Base-by-base conservation (phyloP, 1,284 basidiomycete genomes). In the Cryptococcus sp. region DNA sequence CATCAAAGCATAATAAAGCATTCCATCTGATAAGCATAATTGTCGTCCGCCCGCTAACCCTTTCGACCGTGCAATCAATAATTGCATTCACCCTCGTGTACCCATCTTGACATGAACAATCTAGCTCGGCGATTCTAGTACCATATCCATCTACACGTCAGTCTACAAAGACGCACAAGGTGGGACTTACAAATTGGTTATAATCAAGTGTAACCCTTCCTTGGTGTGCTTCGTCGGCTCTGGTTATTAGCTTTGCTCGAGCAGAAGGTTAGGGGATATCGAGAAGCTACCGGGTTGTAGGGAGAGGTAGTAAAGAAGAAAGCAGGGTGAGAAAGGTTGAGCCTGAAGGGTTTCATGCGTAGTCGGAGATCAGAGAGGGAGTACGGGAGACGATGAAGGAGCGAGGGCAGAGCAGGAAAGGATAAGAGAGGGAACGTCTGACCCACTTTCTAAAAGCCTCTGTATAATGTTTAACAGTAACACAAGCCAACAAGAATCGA, bases 401-500 rank as follows among this genome's bases (percentile, higher is more conserved):
- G 13, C 23, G 11, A 18, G 21, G 9, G 11, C 9, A 24, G 28
- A 13, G 14, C 13, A 44, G 31, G 2, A 7, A 22, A 43, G 18
- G 28, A 28, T n/a, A 28, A 11, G 11, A 28, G 28, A 28, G 28
- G 28, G 11, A 28, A 28, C n/a, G n/a, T 36, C 2, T 9, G 4
- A 62, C 63, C 52, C 49, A 66, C 62, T 62, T 57, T 49, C 72
- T 66, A 55, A 76, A 76, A 34, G 62, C 66, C 59, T 76, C 74
- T 1, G 73, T 74, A 49, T 69, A 76, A 58, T 76, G 74, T 57
- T 76, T 76, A 48, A 76, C 74, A n/a, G 74, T 74, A 13, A 76
- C 74, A 50, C 74, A 76, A 45, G 74, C 74, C 74, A 76, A 74
- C 58, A 76, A 64, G 62, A 76, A 76, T 46, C 74, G 56, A 65